Evolutionary conservation across 345 rosid species (phyloP), one percentile per base, ranked within the genome.

Genomic region (Euphorbia tirucalli): DNA sequence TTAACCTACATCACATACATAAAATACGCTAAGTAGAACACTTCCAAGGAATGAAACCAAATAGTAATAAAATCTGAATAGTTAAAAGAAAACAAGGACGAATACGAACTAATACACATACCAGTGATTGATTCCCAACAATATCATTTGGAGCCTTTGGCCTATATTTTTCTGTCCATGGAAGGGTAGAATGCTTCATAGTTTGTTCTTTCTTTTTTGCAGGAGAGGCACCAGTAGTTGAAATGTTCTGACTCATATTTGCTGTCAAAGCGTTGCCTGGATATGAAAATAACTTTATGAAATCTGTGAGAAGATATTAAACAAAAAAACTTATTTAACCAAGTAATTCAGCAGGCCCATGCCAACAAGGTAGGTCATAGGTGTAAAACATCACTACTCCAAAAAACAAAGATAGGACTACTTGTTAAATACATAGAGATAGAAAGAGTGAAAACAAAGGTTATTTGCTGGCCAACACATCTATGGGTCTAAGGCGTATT

Each of bases 151-250:
- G 88, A 79, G 79, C 78, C 79, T 90, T 92, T 59, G 97, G 97
- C 84, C 88, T 86, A 68, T 95, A 89, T 77, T 92, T 92, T 61
- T 90, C 99, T 52, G 93, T 89, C 99, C 96, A 95, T 68, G 88
- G 72, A 88, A 88, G 79, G 54, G 83, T 81, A 76, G 90, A 72
- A 27, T 72, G 77, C 50, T 65, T 79, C 30, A 48, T 54, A 73
- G 75, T 61, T 76, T 84, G 83, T 64, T 72, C 81, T 79, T 87
- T 87, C 66, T 60, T 82, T 78, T 87, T 85, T 11, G 79, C 79
- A 41, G 86, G 81, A 56, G 75, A 56, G 50, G 82, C 63, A 68
- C 58, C 61, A 54, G 77, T 37, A 11, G 54, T 62, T 41, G 78
- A 69, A 71, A 74, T 81, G 77, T 77, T 79, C n/a, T 9, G 64